Evolutionary conservation across 2,329 filamentous ascomycete genomes (phyloP).

Genomic region (Penicillium hesseltinei): DNA sequence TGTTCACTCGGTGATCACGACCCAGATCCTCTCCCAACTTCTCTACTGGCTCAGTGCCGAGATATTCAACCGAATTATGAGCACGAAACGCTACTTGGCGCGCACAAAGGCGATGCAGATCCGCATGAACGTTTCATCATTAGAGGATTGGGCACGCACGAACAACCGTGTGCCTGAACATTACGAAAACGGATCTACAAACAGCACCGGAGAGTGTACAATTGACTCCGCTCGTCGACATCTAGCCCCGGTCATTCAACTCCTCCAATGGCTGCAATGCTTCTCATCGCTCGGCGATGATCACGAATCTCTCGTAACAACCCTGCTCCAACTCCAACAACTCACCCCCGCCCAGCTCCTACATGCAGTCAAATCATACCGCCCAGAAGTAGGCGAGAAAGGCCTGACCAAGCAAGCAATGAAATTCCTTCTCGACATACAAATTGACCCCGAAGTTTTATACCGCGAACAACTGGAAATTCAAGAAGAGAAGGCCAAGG

Average conservation of each 20-base stretch:
- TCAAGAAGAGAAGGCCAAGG: constrained; percentile 27
- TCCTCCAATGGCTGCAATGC: constrained; percentile 96
- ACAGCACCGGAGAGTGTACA: constrained; percentile 79
- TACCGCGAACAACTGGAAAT: constrained; percentile 36
- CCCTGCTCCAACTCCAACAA: constrained; percentile 81
- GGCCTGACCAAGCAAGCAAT: constrained; percentile 81
- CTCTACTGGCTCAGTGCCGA: constrained; percentile 96
- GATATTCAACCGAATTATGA: constrained; percentile 97
- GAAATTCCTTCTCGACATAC: constrained; percentile 78
- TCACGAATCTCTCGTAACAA: constrained; percentile 81
- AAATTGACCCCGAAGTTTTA: constrained; percentile 68
- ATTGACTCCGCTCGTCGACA: constrained; percentile 81
- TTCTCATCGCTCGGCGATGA: constrained; percentile 94
- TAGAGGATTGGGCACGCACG: constrained; percentile 92
- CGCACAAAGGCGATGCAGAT: constrained; percentile 99
- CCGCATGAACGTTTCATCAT: constrained; percentile 92
- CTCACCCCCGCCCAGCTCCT: constrained; percentile 85
- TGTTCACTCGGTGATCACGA: constrained; percentile 92
- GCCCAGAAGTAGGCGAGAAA: constrained; percentile 93
- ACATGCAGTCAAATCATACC: constrained; percentile 88
- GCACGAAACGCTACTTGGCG: constrained; percentile 88
- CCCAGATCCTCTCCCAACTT: constrained; percentile 87
- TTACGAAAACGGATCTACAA: constrained; percentile 88
- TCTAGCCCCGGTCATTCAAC: constrained; percentile 83
- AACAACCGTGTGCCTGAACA: constrained; percentile 96